These are phyloP conservation scores for Periglandula ipomoeae DNA, from an alignment of 2,329 filamentous ascomycete genomes.

Conservation along the genomic window DNA sequence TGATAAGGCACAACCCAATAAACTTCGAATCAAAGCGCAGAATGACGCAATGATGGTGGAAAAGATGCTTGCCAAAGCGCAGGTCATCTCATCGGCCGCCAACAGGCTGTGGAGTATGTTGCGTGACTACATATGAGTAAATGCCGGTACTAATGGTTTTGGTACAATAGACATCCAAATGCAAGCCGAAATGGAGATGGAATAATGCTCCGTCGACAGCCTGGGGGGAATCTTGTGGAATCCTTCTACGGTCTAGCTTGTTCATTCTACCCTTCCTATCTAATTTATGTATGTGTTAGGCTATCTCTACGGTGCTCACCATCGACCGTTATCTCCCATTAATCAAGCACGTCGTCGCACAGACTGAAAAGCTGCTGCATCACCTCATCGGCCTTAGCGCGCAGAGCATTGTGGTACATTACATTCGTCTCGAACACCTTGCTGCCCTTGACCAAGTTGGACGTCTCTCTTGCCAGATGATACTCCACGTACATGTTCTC, in stretches of 20 bases:
- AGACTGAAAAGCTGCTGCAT: conserved; percentile 67
- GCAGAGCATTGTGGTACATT: conserved; percentile 78
- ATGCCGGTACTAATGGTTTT: background rate
- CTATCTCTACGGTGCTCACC: too few species aligned
- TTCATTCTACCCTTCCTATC: background rate
- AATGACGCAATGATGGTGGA: conserved; percentile 52
- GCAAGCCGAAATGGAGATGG: conserved; percentile 39
- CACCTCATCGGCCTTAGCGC: conserved; percentile 65
- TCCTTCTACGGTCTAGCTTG: background rate
- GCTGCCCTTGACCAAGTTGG: conserved; percentile 61
- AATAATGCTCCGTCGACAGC: conserved; percentile 16
- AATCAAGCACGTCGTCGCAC: conserved; percentile 59
- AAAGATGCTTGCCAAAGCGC: conserved; percentile 58
- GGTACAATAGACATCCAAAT: conserved; percentile 35
- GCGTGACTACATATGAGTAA: too few species aligned
- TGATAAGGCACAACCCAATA: conserved; percentile 55
- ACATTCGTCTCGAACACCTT: conserved; percentile 79
- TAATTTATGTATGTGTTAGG: background rate
- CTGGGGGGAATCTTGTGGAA: background rate
- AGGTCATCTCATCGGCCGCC: conserved; percentile 58
- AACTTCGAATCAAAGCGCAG: conserved; percentile 42
- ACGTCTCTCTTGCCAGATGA: conserved; percentile 63
- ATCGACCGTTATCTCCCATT: conserved; percentile 4
- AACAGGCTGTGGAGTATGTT: conserved; percentile 58
- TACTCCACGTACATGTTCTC: conserved; percentile 93